Evolutionary conservation across 345 rosid genomes (phyloP), one percentile per base, ranked within the genome.

Genomic region (Raphanus raphanistrum): DNA sequence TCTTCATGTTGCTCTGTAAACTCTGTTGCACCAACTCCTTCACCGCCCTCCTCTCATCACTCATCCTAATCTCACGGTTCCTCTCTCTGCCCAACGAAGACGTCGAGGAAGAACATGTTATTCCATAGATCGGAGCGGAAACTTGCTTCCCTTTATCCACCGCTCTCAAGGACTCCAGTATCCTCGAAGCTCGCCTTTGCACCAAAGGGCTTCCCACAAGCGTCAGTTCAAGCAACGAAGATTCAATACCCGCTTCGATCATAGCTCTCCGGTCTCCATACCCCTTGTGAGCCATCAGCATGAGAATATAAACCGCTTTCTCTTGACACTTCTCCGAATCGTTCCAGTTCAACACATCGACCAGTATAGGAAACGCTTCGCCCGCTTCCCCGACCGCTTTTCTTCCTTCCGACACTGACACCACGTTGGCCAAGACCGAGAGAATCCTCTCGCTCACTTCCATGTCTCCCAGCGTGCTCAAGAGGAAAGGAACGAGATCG

Each of bases 241-340:
- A 90, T 21, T 83, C 88, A 21, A 94, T 75, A 48, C 98, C 97
- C 0, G 97, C 98, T 66, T 94, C 97, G 0, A 92, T 82, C 98
- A 94, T 94, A 68, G 90, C 93, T 52, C 83, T 92, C 31, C 97
- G 74, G 26, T 90, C 92, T 26, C 89, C 86, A 63, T 90, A 86
- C 0, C 88, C 84, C 55, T 92, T 94, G 73, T 92, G 95, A n/a
- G 95, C 95, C 97, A 92, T 89, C 35, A 92, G 86, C 98, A 94
- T 92, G 72, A 94, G 79, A 6, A 92, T 80, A 63, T 92, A 94
- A 0, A 91, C 83, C 0, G 91, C 90, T 75, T 94, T 92, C 85
- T 94, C 98, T 79, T 94, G 98, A 91, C 98, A 92, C 16, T 73
- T 90, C 0, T 89, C 84, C 3, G 98, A 87, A 63, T 94, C 98